Evolutionary conservation across 129 eudicot genomes (phyloP).

Genomic region (Smallanthus sonchifolius): DNA sequence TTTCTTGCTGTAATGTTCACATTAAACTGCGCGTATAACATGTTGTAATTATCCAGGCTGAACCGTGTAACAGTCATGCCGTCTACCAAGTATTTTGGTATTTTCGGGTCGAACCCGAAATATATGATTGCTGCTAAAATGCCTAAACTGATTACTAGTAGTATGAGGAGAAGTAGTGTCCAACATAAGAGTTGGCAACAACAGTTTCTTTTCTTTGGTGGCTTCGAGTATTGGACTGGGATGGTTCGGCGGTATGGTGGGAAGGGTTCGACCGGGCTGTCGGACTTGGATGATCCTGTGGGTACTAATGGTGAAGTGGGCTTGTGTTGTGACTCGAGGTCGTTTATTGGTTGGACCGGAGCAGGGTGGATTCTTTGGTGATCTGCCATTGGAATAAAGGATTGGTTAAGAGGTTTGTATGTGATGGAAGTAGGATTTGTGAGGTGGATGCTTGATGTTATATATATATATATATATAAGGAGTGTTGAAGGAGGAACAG

Average conservation of each 20-base stretch:
- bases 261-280: conserved; percentile 34
- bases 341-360: conserved; percentile 21
- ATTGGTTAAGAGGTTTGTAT: not conserved
- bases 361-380: conserved; percentile 37
- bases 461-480: too few relatives aligned
- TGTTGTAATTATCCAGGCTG: conserved; percentile 31
- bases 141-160: conserved; percentile 34
- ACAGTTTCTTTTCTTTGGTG: conserved; percentile 49
- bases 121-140: conserved; percentile 56
- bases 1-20: conserved; percentile 79
- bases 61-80: conserved; percentile 57
- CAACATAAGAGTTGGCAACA: conserved; percentile 55
- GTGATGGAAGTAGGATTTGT: not conserved
- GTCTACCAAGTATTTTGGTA: conserved; percentile 70
- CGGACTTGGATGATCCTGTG: conserved; percentile 49
- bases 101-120: conserved; percentile 62
- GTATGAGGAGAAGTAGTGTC: conserved; percentile 33
- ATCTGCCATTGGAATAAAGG: conserved; percentile 25
- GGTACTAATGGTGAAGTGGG: conserved; percentile 58
- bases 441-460: not conserved
- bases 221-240: conserved; percentile 46
- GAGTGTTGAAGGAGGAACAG: not conserved
- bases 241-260: conserved; percentile 42
- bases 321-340: conserved; percentile 42
- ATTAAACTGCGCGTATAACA: conserved; percentile 59